Percentiles rank a stretch among this genome's conserved stretches.
phyloP scores from a whole-genome alignment of 202 grass and related monocot species.

The Dendrocalamus latiflorus region DNA sequence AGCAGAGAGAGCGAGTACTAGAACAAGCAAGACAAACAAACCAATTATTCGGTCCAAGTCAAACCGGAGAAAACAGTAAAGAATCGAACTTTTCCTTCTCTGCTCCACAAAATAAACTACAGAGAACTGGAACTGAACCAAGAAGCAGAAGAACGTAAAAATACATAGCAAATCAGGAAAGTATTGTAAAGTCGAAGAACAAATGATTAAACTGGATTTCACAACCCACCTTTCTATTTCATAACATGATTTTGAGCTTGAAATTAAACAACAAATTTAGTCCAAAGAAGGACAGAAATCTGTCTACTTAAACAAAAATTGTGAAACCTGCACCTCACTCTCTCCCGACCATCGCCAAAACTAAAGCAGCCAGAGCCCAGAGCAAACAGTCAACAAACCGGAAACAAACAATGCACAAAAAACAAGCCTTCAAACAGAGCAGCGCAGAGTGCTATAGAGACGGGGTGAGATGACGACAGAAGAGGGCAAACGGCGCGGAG shows the following conservation, averaged over 20 bases:
- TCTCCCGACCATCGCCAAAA: neutral
- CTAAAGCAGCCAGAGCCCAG: neutral
- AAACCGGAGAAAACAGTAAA: neutral
- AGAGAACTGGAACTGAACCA: neutral
- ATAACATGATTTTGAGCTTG: neutral
- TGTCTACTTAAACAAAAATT: neutral
- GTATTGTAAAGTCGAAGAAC: neutral
- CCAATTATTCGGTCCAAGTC: constrained; percentile 33
- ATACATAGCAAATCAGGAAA: neutral
- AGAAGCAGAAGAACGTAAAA: neutral
- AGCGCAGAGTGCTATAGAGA: neutral
- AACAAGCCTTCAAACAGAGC: neutral
- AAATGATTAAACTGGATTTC: neutral
- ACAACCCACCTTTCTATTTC: neutral
- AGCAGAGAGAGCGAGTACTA: neutral
- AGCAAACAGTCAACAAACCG: neutral
- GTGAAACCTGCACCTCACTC: neutral
- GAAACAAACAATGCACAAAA: constrained; percentile 10
- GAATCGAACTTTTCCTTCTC: neutral
- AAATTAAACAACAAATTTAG: neutral
- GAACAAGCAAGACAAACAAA: constrained; percentile 6
- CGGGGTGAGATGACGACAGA: neutral
- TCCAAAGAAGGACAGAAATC: neutral
- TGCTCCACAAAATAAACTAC: neutral
- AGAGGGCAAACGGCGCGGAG: neutral